Percentiles rank a stretch among this genome's conserved stretches.
phyloP scores from a whole-genome alignment of 2,329 filamentous ascomycete species.

The Rhytidhysteron rufulum region DNA sequence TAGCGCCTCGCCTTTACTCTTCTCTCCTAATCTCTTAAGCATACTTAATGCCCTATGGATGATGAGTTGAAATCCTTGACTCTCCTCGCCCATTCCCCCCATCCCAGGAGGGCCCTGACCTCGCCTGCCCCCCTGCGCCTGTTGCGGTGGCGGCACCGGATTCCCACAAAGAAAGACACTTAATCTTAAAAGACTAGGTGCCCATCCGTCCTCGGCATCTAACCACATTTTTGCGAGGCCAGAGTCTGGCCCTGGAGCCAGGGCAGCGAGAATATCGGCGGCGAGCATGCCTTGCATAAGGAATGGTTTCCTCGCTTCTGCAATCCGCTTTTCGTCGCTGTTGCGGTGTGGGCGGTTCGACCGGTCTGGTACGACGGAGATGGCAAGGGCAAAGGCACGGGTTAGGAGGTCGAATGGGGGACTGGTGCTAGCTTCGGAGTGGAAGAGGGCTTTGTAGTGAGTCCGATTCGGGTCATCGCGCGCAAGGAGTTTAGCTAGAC shows the following conservation, averaged over 20 bases:
- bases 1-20: slow-evolving; percentile 32
- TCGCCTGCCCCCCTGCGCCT: slow-evolving; percentile 13
- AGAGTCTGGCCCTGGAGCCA: slow-evolving; percentile 68
- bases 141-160: slow-evolving; percentile 21
- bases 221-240: slow-evolving; percentile 77
- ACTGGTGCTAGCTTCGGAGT: slow-evolving; percentile 61
- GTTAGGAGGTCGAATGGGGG: slow-evolving; percentile 78
- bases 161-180: slow-evolving; percentile 59
- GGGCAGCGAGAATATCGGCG: slow-evolving; percentile 78
- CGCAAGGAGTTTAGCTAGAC: slow-evolving; percentile 84
- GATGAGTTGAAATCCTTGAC: slow-evolving; percentile 36
- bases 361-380: slow-evolving; percentile 76
- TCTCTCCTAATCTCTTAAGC: slow-evolving; percentile 45
- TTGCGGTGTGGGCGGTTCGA: slow-evolving; percentile 49
- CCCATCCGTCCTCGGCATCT: slow-evolving; percentile 77
- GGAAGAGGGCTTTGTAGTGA: slow-evolving; percentile 78
- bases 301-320: slow-evolving; percentile 81
- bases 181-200: slow-evolving; percentile 72
- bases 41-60: slow-evolving; percentile 45
- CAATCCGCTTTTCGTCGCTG: slow-evolving; percentile 53
- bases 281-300: slow-evolving; percentile 89
- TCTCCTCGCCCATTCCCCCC: slow-evolving; percentile 29
- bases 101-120: slow-evolving; percentile 14
- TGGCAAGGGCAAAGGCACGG: slow-evolving; percentile 78
- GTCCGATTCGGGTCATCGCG: slow-evolving; percentile 89